Percentiles rank a stretch among this genome's conserved stretches.
These are phyloP conservation scores for Neurospora intermedia DNA, from an alignment of 495 filamentous ascomycete genomes.

Conservation along the genomic window DNA sequence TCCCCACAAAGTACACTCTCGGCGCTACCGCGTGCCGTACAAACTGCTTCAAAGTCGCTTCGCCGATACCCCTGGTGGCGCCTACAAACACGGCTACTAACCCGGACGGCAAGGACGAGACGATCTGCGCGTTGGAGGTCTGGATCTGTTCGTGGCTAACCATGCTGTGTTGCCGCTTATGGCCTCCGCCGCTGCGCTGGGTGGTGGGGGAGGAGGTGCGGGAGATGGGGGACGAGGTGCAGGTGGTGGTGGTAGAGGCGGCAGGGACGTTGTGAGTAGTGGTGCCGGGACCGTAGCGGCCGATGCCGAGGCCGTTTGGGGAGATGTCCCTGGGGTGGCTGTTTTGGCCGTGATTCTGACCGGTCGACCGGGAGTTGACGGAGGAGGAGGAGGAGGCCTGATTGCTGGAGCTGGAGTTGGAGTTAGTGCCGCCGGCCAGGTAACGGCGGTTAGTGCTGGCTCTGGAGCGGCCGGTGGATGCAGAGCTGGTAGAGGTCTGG, in stretches of 20 bases:
- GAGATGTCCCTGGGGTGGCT: neutral
- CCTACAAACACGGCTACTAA: slow-evolving; percentile 51
- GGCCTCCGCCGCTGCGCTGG: slow-evolving; percentile 15
- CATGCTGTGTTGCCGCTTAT: slow-evolving; percentile 21
- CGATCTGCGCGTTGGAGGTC: slow-evolving; percentile 30
- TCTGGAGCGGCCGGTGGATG: neutral
- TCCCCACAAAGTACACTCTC: slow-evolving; percentile 34
- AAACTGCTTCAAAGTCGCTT: slow-evolving; percentile 47
- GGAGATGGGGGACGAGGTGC: neutral
- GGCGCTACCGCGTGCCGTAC: slow-evolving; percentile 35
- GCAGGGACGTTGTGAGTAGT: neutral
- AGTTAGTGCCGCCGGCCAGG: neutral
- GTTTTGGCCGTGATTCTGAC: neutral
- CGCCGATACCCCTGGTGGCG: slow-evolving; percentile 54
- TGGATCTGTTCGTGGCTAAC: slow-evolving; percentile 25
- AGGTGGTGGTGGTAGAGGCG: neutral
- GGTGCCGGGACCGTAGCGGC: neutral
- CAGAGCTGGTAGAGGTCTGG: neutral
- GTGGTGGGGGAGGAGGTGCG: neutral
- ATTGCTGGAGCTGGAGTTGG: neutral
- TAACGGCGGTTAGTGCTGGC: neutral
- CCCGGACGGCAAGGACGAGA: slow-evolving; percentile 24
- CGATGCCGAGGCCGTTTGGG: neutral
- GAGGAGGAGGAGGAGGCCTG: neutral
- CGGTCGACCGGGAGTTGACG: neutral